Percentiles rank a stretch among this genome's conserved stretches.
phyloP scores from a whole-genome alignment of 768 basidiomycete genomes.

The Gloeopeniophorella convolvens region DNA sequence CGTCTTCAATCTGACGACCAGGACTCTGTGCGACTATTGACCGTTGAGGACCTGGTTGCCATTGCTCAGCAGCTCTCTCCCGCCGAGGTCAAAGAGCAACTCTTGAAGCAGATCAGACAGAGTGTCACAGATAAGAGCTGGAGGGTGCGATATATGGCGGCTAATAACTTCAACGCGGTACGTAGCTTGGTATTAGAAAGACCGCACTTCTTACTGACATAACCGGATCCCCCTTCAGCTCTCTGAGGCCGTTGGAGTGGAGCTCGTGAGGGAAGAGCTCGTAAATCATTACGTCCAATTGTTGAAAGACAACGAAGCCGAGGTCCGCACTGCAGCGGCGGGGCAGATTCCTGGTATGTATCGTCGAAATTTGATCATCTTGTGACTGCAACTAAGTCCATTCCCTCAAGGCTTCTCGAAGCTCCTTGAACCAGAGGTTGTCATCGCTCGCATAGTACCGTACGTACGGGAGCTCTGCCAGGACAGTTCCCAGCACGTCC shows the following conservation, averaged over 20 bases:
- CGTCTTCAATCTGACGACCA: constrained; percentile 94
- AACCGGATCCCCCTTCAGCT: constrained; percentile 57
- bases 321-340: constrained; percentile 93
- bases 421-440: constrained; percentile 87
- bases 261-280: constrained; percentile 89
- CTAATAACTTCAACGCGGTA: constrained; percentile 94
- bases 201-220: too few species aligned
- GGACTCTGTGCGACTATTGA: constrained; percentile 93
- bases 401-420: constrained; percentile 79
- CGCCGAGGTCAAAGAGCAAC: constrained; percentile 85
- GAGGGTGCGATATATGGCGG: constrained; percentile 98
- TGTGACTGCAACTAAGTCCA: constrained; percentile 13
- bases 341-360: constrained; percentile 89
- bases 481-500: constrained; percentile 94
- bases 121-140: constrained; percentile 95
- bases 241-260: constrained; percentile 83
- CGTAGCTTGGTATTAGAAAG: too few species aligned
- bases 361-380: background rate
- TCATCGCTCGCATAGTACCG: constrained; percentile 87
- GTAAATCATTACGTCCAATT: constrained; percentile 90
- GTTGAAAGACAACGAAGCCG: constrained; percentile 97
- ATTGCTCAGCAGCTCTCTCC: constrained; percentile 81
- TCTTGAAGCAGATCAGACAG: constrained; percentile 81
- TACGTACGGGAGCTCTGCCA: constrained; percentile 92
- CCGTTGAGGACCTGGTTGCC: constrained; percentile 91